Percentiles rank a stretch among this genome's conserved stretches.
These are phyloP conservation scores for Xylaria sp. DNA, from an alignment of 2,329 filamentous ascomycete genomes.

Conservation along the genomic window DNA sequence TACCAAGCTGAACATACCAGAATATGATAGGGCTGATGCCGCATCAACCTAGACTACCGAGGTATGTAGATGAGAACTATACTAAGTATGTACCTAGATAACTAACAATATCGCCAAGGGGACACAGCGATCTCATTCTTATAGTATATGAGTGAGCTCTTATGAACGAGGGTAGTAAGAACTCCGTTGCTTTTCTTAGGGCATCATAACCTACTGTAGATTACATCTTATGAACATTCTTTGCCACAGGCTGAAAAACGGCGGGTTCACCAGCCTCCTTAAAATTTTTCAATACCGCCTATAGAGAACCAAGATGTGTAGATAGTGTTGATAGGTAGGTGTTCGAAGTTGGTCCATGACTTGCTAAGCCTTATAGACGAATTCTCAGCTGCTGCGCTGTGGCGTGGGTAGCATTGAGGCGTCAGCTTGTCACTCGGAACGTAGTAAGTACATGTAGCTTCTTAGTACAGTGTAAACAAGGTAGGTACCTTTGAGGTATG, in stretches of 20 bases:
- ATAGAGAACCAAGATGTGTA: neutral
- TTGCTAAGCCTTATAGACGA: neutral
- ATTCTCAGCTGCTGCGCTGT: slow-evolving; percentile 12
- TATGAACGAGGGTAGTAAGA: neutral
- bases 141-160: neutral
- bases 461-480: neutral
- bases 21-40: neutral
- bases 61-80: no score
- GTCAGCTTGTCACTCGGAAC: no score
- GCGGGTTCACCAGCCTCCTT: neutral
- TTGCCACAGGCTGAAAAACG: neutral
- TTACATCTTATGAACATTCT: neutral
- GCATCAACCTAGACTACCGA: no score
- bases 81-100: neutral
- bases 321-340: neutral
- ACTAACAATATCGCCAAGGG: neutral
- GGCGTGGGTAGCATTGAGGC: slow-evolving; percentile 14
- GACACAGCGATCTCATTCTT: neutral
- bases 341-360: neutral
- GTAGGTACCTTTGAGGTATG: no score
- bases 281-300: neutral
- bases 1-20: no score
- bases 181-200: neutral
- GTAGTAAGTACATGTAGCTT: neutral
- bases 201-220: neutral